Conservation (phyloP, 768 basidiomycete species). For the Tylopilus cervinicoccineus region DNA sequence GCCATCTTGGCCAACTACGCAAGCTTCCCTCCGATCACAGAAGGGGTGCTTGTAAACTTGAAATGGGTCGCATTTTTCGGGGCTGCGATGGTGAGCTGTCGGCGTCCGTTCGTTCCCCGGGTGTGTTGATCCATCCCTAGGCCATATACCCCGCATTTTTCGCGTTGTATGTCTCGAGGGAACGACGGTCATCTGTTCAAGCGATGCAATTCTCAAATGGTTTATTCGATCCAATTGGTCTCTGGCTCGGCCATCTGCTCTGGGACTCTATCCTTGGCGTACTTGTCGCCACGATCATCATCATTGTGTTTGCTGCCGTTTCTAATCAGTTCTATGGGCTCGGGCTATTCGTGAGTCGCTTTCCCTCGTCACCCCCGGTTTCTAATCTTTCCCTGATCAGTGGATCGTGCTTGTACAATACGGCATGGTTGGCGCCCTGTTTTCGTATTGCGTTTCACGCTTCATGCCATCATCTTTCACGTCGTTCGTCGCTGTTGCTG, state of each 20-base stretch:
- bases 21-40: constrained; percentile 51
- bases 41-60: constrained; percentile 56
- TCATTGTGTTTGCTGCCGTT: constrained; percentile 53
- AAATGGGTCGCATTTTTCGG: constrained; percentile 77
- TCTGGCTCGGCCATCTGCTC: constrained; percentile 77
- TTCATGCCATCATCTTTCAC: constrained; percentile 62
- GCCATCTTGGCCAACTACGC: constrained; percentile 57
- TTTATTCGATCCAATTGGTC: constrained; percentile 60
- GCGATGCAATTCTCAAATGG: constrained; percentile 84
- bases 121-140: constrained; percentile 30
- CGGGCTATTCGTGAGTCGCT: constrained; percentile 53
- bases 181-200: constrained; percentile 65
- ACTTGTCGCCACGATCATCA: constrained; percentile 59
- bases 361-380: not conserved
- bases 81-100: constrained; percentile 55
- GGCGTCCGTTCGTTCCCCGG: not conserved
- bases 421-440: constrained; percentile 62
- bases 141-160: constrained; percentile 81
- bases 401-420: constrained; percentile 72
- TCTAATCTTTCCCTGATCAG: constrained; percentile 35
- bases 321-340: constrained; percentile 66
- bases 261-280: constrained; percentile 64
- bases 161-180: constrained; percentile 69
- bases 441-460: constrained; percentile 63
- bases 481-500: constrained; percentile 69